Evolutionary conservation across 192 early-diverging fungal genomes (phyloP), one percentile per base, ranked within the genome.

Genomic region (Chytriomyces sp.): DNA sequence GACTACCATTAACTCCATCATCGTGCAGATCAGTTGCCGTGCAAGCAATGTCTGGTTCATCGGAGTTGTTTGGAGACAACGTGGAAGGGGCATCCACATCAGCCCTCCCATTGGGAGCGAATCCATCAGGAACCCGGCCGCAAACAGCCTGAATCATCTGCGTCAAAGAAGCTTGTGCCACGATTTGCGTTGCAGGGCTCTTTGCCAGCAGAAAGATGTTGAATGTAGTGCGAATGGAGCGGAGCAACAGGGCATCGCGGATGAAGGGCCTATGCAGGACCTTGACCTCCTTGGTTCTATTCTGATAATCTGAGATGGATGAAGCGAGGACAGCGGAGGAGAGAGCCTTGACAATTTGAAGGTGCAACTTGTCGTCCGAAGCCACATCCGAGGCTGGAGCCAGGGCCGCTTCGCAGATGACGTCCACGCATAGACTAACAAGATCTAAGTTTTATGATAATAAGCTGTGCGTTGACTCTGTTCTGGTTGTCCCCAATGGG

Each of bases 261-360:
- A 96, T 82, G 4, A 86, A 30, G 19, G 5, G 44, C 10, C 49
- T 32, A 25, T n/a, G 6, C 4, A n/a, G 36, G 10, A n/a, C n/a
- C 44, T 10, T n/a, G 10, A n/a, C 44, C 12, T 14, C 44, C 10
- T 64, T 64, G 62, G 39, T 10, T 5, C 14, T 41, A 19, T 41
- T 52, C 8, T 39, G 8, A 1, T 39, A 12, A 2, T 64, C 62
- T 19, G 49, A 64, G 31, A 64, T 44, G 62, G 25, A 64, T 7
- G 62, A 64, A 12, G n/a, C n/a, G 30, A 91, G 92, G 14, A 93
- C 88, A 55, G 94, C 91, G 8, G 92, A 91, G 52, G 91, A 80
- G 39, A 97, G 79, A 0, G 95, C 95, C 81, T 95, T 94, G 59
- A 96, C 87, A 2, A 97, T 89, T 72, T 97, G 95, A 69, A 96